These are phyloP conservation scores for Apodospora peruviana DNA, from an alignment of 495 filamentous ascomycete species.

Conservation along the genomic window DNA sequence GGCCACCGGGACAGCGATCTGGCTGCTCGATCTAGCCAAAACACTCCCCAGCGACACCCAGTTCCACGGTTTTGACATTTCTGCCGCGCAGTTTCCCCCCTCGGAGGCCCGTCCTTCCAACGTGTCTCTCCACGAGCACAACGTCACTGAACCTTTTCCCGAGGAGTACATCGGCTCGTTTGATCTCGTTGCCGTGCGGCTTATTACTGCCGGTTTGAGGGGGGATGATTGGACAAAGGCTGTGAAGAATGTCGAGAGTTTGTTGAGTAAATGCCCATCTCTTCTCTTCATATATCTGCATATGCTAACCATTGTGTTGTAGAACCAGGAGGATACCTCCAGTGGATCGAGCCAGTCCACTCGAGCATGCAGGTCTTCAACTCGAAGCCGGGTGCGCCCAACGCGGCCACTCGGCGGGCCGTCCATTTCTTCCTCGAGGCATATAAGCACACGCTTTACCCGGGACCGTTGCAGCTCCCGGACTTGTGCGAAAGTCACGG, in stretches of 20 bases:
- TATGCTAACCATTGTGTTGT: not conserved
- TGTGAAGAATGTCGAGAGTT: not conserved
- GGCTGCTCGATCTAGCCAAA: constrained; percentile 26
- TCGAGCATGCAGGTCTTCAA: not conserved
- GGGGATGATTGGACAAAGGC: not conserved
- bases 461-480: not conserved
- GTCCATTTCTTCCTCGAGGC: not conserved
- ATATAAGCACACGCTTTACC: not conserved
- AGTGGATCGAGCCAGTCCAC: not conserved
- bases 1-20: constrained; percentile 19
- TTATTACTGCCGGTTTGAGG: constrained; percentile 13
- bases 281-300: not conserved
- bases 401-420: not conserved
- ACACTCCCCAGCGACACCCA: constrained; percentile 17
- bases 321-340: not conserved
- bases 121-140: constrained; percentile 24
- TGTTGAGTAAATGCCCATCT: not conserved
- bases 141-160: constrained; percentile 31
- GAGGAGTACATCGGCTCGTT: constrained; percentile 24
- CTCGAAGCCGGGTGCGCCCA: not conserved
- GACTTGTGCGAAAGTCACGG: not conserved
- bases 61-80: constrained; percentile 36
- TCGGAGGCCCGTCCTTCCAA: constrained; percentile 20
- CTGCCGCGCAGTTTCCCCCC: constrained; percentile 26
- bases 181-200: constrained; percentile 35